Evolutionary conservation across 2,329 filamentous ascomycete species (phyloP).

Genomic region (Annulohypoxylon truncatum): DNA sequence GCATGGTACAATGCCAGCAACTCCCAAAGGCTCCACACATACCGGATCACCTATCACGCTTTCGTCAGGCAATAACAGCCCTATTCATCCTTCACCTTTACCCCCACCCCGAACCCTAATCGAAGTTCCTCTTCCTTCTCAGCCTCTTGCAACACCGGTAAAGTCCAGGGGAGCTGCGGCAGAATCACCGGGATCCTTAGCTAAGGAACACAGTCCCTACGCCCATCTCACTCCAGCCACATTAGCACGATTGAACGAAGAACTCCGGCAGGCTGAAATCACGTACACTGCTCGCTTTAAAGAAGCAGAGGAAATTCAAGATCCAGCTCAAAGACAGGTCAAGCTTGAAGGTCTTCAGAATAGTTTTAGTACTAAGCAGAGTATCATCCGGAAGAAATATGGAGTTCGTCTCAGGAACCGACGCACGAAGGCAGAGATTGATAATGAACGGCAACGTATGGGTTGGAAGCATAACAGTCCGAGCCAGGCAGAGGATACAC

Average conservation of each 20-base stretch:
- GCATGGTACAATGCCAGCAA: conserved; percentile 47
- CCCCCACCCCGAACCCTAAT: neutral
- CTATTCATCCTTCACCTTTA: conserved; percentile 17
- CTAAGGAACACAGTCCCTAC: conserved; percentile 56
- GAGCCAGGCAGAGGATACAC: conserved; percentile 30
- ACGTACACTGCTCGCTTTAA: conserved; percentile 57
- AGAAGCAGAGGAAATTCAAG: conserved; percentile 54
- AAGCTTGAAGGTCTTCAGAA: conserved; percentile 61
- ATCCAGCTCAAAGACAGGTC: conserved; percentile 49
- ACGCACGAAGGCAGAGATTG: conserved; percentile 60
- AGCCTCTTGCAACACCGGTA: conserved; percentile 22
- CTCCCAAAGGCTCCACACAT: conserved; percentile 31
- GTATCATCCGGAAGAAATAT: conserved; percentile 67
- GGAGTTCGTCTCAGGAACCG: conserved; percentile 65
- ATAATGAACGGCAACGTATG: conserved; percentile 56
- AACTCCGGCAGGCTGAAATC: conserved; percentile 53
- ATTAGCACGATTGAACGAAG: conserved; percentile 50
- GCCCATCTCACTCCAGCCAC: conserved; percentile 55
- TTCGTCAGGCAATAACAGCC: conserved; percentile 33
- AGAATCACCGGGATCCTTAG: conserved; percentile 16
- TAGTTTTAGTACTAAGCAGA: conserved; percentile 66
- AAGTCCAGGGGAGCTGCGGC: neutral
- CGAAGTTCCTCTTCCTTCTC: conserved; percentile 17
- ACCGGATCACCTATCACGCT: conserved; percentile 27
- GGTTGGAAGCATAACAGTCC: conserved; percentile 49